These are phyloP conservation scores for Apostasia shenzhenica DNA, from an alignment of 106 monocot genomes.

Conservation along the genomic window DNA sequence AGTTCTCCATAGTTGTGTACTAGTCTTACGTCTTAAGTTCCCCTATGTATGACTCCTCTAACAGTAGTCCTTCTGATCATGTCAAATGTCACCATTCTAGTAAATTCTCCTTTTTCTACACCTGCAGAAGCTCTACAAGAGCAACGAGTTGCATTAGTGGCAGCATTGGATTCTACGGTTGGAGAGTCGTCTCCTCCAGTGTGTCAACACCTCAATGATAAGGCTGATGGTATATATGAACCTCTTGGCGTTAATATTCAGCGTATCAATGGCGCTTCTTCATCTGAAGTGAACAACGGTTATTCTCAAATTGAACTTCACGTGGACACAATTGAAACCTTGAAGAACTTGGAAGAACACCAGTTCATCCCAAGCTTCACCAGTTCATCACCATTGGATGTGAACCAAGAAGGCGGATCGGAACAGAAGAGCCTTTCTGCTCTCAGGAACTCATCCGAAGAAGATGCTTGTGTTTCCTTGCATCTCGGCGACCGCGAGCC, in stretches of 20 bases:
- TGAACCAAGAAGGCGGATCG: constrained; percentile 17
- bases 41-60: neutral
- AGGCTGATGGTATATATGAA: constrained; percentile 55
- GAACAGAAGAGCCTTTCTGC: constrained; percentile 42
- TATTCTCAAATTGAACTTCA: constrained; percentile 24
- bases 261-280: constrained; percentile 38
- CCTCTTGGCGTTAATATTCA: constrained; percentile 65
- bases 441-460: constrained; percentile 47
- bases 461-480: constrained; percentile 60
- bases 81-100: neutral
- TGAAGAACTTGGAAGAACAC: constrained; percentile 59
- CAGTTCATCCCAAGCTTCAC: constrained; percentile 79
- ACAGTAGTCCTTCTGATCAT: neutral
- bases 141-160: constrained; percentile 46
- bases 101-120: neutral
- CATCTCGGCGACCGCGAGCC: constrained; percentile 63
- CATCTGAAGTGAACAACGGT: constrained; percentile 14
- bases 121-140: constrained; percentile 61
- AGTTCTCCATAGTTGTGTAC: too few species aligned
- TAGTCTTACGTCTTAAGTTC: too few species aligned
- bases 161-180: constrained; percentile 34
- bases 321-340: constrained; percentile 23
- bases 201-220: constrained; percentile 36
- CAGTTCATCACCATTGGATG: constrained; percentile 35
- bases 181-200: constrained; percentile 54